Evolutionary conservation across 208 protist species (phyloP), one percentile per base, ranked within the genome.

Genomic region (Trypanosomatidae sp.): DNA sequence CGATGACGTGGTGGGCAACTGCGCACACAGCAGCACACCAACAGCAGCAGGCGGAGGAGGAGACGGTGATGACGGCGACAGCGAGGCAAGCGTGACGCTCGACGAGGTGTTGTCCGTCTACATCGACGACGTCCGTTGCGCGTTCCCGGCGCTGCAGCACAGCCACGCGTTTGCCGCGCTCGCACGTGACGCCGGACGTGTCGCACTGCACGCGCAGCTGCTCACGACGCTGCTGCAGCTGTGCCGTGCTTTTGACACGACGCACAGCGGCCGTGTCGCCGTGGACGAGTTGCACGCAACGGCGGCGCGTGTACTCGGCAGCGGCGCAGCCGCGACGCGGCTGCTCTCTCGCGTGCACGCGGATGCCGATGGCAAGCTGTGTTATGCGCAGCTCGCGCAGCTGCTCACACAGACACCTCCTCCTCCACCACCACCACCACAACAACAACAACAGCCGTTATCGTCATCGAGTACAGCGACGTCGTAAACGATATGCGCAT

Each of bases 41-140:
- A n/a, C n/a, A n/a, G n/a, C n/a, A n/a, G n/a, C n/a, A n/a, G n/a
- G n/a, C n/a, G n/a, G n/a, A n/a, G n/a, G n/a, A n/a, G n/a, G n/a
- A n/a, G n/a, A n/a, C n/a, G n/a, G n/a, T n/a, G n/a, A n/a, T n/a
- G n/a, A n/a, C n/a, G n/a, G n/a, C n/a, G n/a, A n/a, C n/a, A n/a
- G n/a, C n/a, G n/a, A n/a, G n/a, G n/a, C n/a, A n/a, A n/a, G 62
- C 0, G 18, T 85, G 19, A 49, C 53, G 19, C 68, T 60, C 10
- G 83, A 84, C 44, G 79, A 87, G 43, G 54, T 76, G 33, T 35
- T 92, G 20, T 53, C 75, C 7, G 70, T 83, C 35, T 77, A 83
- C 57, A 19, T 79, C 6, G 73, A 84, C 8, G 76, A 88, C 42
- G 65, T 92, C 11, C 53, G 67, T 38, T 18, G 8, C 18, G 27